These are phyloP conservation scores for Sphagnum magellanicum DNA, from an alignment of 228 moss, liverwort and hornwort species.

Conservation along the genomic window DNA sequence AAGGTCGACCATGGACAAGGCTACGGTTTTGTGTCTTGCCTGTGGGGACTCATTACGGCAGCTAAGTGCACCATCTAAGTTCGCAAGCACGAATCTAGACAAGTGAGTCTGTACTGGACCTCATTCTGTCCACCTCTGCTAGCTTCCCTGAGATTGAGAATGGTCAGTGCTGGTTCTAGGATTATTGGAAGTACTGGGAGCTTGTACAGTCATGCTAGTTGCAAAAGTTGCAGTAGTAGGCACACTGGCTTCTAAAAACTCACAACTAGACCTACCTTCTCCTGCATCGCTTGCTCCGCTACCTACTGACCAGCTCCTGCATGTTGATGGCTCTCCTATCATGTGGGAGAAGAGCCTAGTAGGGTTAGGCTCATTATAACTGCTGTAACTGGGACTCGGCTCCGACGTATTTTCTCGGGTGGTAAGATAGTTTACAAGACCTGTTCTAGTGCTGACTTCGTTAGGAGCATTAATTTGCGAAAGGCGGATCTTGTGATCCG, in stretches of 20 bases:
- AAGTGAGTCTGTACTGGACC: too few relatives aligned
- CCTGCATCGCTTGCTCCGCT: not conserved
- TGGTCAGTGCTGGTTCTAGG: too few relatives aligned
- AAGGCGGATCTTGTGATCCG: not conserved
- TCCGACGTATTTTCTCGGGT: not conserved
- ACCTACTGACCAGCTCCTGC: conserved; percentile 9
- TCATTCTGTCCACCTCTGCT: too few relatives aligned
- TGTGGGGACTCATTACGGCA: too few relatives aligned
- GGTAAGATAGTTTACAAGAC: not conserved
- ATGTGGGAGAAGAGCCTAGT: not conserved
- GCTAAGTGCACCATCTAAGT: too few relatives aligned
- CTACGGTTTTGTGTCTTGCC: too few relatives aligned
- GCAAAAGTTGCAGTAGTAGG: not conserved
- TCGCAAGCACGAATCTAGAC: too few relatives aligned
- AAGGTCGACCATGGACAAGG: too few relatives aligned
- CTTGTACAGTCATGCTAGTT: conserved; percentile 6
- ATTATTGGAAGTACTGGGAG: not conserved
- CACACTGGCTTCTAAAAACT: conserved; percentile 6
- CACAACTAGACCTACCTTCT: not conserved
- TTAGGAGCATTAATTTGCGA: not conserved
- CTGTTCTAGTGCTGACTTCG: not conserved
- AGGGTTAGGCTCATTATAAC: not conserved
- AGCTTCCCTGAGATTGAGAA: too few relatives aligned
- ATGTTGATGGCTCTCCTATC: not conserved
- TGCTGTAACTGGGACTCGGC: not conserved